Evolutionary conservation across 1,284 basidiomycete species (phyloP), one percentile per base, ranked within the genome.

Genomic region (Cystobasidiaceae sp.): DNA sequence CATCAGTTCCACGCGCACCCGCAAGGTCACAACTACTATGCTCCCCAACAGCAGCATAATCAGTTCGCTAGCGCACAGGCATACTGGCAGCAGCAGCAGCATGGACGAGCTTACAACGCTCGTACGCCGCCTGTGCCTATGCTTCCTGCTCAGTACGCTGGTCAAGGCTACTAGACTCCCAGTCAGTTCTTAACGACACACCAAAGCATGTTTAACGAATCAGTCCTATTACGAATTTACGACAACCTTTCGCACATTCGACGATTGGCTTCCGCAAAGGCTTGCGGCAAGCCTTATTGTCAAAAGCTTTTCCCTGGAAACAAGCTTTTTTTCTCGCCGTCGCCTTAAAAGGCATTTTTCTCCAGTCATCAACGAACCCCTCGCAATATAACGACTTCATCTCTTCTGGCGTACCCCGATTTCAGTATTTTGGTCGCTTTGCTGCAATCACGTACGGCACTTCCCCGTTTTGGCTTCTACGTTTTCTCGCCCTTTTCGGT

Each of bases 81-180:
- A 39, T 39, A 11, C 37, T 39, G 37, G 37, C 37, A 39, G 37
- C 11, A 11, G 41, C 15, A 32, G 34, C 54, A 56, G 27, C 54
- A 56, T 30, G 54, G 21, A 27, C 37, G 32, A 21, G 54, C 21
- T 15, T 56, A 56, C 21, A 41, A 8, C 3, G 32, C 41, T 25
- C 32, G 37, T 33, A 30, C 30, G 54, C 30, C 54, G 17, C 37
- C 32, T 56, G 32, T 34, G 19, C 54, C 54, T 56, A 23, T 33
- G 32, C 27, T 33, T 41, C 54, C 54, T 56, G 25, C 54, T 44
- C 54, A 56, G 33, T 34, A 34, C 28, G 25, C 56, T 59, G 34
- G 39, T 21, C 56, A 49, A 21, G n/a, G 43, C 19, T 59, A 59
- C 25, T 46, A 56, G 23, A 23, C 13, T 11, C 37, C 11, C 9